Base-by-base conservation (phyloP, 106 monocot genomes). In the Acorus calamus region DNA sequence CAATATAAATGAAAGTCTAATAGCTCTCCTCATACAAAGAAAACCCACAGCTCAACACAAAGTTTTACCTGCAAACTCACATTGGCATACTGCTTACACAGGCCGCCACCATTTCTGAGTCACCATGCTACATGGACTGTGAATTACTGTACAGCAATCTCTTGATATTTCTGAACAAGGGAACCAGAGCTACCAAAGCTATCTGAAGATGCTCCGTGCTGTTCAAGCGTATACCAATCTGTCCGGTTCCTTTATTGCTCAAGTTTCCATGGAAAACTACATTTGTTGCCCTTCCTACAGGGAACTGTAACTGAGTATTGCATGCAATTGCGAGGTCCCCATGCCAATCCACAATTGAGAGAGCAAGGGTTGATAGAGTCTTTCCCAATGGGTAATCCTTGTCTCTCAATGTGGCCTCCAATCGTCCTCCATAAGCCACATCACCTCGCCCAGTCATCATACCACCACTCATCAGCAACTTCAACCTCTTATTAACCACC, bases 321-420 rank as follows among this genome's bases (percentile, higher is more conserved):
- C 79, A 82, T 8, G 80, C 84, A 70, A 85, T 7, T 14, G 85
- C 87, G 52, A 91, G 73, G 60, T 98, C 91, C 7, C 96, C 96
- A 73, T 92, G 96, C 91, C 91, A 98, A 65, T 98, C 88, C 7
- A 98, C 85, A 65, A 83, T 55, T 48, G 90, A 88, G n/a, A 92
- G 73, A 8, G 91, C 96, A 60, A 91, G 66, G 51, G 85, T 83
- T 2, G 85, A 79, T 2, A 98, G 61, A 53, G 61, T 45, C n/a
- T 77, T 67, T 3, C 84, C 85, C 28, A 98, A 56, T 6, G 96
- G 91, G 54, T 79, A 92, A 62, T 98, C 83, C 71, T 79, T 81
- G 60, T 92, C 91, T 69, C 70, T 87, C 48, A 87, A 74, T 53
- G 83, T 85, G 42, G 81, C 84, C 80, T 98, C 96, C 11, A 98